These are phyloP conservation scores for Nicotiana benthamiana DNA, from an alignment of 257 asterid species.

Conservation along the genomic window DNA sequence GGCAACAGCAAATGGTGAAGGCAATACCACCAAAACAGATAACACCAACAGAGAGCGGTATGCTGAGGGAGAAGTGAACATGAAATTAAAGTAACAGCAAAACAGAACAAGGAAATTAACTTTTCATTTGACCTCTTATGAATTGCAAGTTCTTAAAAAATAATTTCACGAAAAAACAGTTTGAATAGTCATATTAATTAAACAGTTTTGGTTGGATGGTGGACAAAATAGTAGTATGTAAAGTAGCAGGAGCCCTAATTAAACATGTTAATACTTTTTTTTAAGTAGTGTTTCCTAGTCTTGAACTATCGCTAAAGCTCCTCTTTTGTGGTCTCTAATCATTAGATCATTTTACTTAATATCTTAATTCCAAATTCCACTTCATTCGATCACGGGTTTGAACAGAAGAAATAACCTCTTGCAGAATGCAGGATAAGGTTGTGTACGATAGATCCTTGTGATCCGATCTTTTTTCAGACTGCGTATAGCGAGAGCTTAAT, in stretches of 20 bases:
- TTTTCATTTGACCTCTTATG: not conserved
- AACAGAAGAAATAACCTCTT: no score
- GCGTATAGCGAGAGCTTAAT: no score
- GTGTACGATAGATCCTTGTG: no score
- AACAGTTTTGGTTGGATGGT: not conserved
- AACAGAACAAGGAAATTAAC: not conserved
- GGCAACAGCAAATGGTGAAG: not conserved
- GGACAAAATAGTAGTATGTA: not conserved
- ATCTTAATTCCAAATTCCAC: not conserved
- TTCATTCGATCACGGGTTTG: no score
- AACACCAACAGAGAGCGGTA: not conserved
- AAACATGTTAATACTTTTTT: not conserved
- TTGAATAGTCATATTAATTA: not conserved
- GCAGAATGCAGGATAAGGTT: no score
- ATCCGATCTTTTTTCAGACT: no score
- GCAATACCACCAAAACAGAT: slow-evolving; percentile 2
- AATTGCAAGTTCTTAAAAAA: not conserved
- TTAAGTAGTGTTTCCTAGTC: not conserved
- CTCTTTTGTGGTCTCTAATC: not conserved
- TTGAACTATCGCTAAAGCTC: not conserved
- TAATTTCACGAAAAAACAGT: not conserved
- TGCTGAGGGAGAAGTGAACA: not conserved
- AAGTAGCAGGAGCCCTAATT: not conserved
- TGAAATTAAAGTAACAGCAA: not conserved
- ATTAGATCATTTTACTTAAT: not conserved